Conservation (phyloP, 2,329 filamentous ascomycete species). For the Aphanocladium album region DNA sequence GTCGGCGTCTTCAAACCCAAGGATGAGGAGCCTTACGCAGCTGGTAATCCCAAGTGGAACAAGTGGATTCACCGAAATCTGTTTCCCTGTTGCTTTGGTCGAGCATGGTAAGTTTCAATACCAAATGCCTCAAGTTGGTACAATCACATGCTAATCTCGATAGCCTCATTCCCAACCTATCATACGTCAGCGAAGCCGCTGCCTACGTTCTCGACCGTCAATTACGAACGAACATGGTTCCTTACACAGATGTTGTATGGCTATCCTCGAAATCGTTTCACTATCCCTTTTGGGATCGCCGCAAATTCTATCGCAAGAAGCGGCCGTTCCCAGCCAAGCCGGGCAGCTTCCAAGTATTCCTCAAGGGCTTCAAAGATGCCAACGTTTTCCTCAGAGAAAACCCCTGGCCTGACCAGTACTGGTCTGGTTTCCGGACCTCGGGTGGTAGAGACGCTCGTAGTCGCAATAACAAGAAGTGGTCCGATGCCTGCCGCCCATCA, state of each 20-base stretch:
- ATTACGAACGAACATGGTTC: conserved; percentile 84
- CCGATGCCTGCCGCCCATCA: conserved; percentile 71
- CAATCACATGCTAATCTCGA: conserved; percentile 13
- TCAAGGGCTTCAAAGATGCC: conserved; percentile 95
- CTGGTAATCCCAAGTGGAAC: conserved; percentile 97
- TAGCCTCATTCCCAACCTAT: conserved; percentile 89
- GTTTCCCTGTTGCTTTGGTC: conserved; percentile 94
- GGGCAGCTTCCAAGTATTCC: conserved; percentile 94
- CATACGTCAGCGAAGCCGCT: conserved; percentile 95
- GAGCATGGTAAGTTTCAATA: conserved; percentile 66
- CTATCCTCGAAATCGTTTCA: conserved; percentile 96
- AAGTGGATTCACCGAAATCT: conserved; percentile 99
- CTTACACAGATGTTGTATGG: conserved; percentile 92
- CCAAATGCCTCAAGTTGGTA: neutral
- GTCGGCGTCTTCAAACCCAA: conserved; percentile 99
- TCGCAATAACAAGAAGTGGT: conserved; percentile 67
- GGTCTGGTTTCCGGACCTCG: conserved; percentile 59
- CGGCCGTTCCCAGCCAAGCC: conserved; percentile 84
- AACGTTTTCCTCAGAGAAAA: conserved; percentile 93
- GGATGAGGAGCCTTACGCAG: conserved; percentile 96
- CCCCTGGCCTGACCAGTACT: conserved; percentile 91
- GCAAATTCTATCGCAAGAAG: conserved; percentile 81
- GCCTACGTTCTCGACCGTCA: conserved; percentile 92
- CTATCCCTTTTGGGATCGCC: conserved; percentile 95
- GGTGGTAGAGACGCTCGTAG: conserved; percentile 55